Evolutionary conservation across 2,329 filamentous ascomycete genomes (phyloP), one percentile per base, ranked within the genome.

Genomic region (Calonectria honghensis): DNA sequence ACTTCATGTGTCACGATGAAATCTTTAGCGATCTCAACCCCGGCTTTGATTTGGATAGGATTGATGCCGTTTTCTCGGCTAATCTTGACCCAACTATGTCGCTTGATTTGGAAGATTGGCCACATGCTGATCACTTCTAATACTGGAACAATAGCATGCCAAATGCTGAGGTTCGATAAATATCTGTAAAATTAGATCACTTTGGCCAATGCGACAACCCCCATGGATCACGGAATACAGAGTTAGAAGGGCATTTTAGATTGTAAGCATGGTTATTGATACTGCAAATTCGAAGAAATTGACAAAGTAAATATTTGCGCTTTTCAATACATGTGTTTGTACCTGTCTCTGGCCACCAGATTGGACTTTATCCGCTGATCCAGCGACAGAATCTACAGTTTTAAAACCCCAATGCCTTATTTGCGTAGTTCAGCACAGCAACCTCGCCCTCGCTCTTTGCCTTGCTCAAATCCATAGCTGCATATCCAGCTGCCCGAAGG

Each of bases 41-140:
- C 1, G 63, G 41, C n/a, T 67, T 72, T 7, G 70, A 72, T 27
- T 27, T 72, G 14, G 32, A 50, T 18, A 52, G 41, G 31, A 66
- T 72, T 14, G 70, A 72, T 45, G 63, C 52, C 2, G 27, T 72
- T 11, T 72, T 72, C 32, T 67, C 70, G 2, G 63, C 70, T 13
- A 67, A 63, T 39, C 41, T 72, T n/a, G 51, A 72, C 20, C 63
- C 52, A 4, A 68, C 70, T 1, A 59, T 67, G 14, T 51, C 70
- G 2, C 31, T 72, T 7, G 37, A 31, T 29, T 20, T 32, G 1
- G 70, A 72, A 27, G 51, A 67, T 11, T 72, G 70, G 70, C 31
- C 48, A 6, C 10, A 31, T 16, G 41, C 18, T 11, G 24, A 16
- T 63, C 24, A 41, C 2, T 13, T 61, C 4, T 27, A 20, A n/a